Evolutionary conservation across 2,329 filamentous ascomycete species (phyloP).

Genomic region (Aspergillus pseudoviridinutans): DNA sequence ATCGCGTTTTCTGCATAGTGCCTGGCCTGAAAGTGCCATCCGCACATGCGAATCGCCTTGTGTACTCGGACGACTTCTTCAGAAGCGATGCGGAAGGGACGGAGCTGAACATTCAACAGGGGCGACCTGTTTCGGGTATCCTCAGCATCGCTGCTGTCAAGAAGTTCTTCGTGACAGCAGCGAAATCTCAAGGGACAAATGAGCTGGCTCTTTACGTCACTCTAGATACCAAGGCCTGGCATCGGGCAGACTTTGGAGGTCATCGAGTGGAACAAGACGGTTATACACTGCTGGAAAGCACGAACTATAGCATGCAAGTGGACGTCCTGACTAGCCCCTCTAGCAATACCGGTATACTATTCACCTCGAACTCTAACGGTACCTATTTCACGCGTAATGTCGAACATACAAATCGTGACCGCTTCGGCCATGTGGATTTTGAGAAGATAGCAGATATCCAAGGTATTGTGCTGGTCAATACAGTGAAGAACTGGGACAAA

Average conservation of each 20-base stretch:
- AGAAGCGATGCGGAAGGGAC: slow-evolving; percentile 48
- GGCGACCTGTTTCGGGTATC: slow-evolving; percentile 71
- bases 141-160: slow-evolving; percentile 80
- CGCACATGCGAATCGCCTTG: slow-evolving; percentile 70
- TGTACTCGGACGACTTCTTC: slow-evolving; percentile 84
- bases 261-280: slow-evolving; percentile 80
- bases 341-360: slow-evolving; percentile 77
- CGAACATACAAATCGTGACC: slow-evolving; percentile 84
- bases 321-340: slow-evolving; percentile 72
- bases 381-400: slow-evolving; percentile 92
- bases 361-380: slow-evolving; percentile 96
- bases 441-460: slow-evolving; percentile 91
- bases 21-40: slow-evolving; percentile 67
- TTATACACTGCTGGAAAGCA: slow-evolving; percentile 92
- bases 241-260: slow-evolving; percentile 83
- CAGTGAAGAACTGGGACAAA: slow-evolving; percentile 79
- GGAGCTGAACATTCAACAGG: slow-evolving; percentile 73
- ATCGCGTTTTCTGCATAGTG: slow-evolving; percentile 76
- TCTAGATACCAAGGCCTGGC: slow-evolving; percentile 79
- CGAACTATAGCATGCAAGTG: slow-evolving; percentile 95
- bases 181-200: slow-evolving; percentile 71
- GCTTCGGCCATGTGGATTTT: slow-evolving; percentile 78
- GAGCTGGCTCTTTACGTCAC: slow-evolving; percentile 92
- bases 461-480: slow-evolving; percentile 86
- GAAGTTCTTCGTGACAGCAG: slow-evolving; percentile 79